phyloP scores from a whole-genome alignment of 2,329 filamentous ascomycete genomes.

The Aspergillus viridinutans region DNA sequence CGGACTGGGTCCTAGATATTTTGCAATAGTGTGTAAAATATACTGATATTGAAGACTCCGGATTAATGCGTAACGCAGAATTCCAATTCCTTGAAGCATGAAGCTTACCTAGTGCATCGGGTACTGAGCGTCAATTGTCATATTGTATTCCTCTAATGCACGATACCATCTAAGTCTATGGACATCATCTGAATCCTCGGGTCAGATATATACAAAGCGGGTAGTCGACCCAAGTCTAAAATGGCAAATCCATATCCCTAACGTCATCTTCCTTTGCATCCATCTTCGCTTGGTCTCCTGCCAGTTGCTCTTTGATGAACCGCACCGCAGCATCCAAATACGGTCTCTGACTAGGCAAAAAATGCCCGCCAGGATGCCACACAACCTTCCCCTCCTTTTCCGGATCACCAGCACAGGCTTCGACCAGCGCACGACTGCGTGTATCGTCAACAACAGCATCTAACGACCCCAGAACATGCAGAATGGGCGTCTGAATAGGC shows the following conservation, averaged over 20 bases:
- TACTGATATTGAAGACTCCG: slow-evolving; percentile 23
- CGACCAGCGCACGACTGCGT: slow-evolving; percentile 63
- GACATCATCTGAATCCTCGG: slow-evolving; percentile 4
- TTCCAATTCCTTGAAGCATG: no score
- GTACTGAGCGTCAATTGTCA: not conserved
- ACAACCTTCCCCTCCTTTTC: slow-evolving; percentile 51
- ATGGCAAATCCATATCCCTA: slow-evolving; percentile 67
- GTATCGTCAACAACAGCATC: slow-evolving; percentile 85
- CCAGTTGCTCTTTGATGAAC: slow-evolving; percentile 60
- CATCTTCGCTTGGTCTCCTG: slow-evolving; percentile 32
- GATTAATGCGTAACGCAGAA: slow-evolving; percentile 3
- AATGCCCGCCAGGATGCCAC: slow-evolving; percentile 84
- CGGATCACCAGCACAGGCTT: slow-evolving; percentile 57
- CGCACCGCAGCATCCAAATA: slow-evolving; percentile 71
- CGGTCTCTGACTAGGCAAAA: slow-evolving; percentile 77
- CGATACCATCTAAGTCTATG: not conserved
- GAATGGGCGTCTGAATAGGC: slow-evolving; percentile 67
- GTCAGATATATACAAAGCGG: not conserved
- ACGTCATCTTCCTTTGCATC: slow-evolving; percentile 56
- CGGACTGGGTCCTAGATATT: slow-evolving; percentile 11
- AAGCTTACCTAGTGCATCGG: no score
- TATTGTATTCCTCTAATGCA: not conserved
- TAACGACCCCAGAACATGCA: slow-evolving; percentile 78
- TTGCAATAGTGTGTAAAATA: slow-evolving; percentile 27
- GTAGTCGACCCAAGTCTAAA: slow-evolving; percentile 29